Conservation (phyloP, 2,329 filamentous ascomycete species). For the Colletotrichum viniferum region DNA sequence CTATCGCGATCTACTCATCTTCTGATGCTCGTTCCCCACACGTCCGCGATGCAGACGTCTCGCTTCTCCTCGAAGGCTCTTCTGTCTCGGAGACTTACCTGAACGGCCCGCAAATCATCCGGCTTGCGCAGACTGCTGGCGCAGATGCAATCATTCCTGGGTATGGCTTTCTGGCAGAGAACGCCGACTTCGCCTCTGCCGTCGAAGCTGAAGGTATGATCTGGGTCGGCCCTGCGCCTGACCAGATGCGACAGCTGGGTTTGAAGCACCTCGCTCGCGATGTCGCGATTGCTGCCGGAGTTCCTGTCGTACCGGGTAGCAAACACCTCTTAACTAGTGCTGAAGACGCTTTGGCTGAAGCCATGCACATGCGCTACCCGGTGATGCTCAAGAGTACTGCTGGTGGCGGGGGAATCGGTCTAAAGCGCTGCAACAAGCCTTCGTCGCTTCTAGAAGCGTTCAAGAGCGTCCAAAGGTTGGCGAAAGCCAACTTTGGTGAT, state of each 20-base stretch:
- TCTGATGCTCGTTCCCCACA: conserved; percentile 69
- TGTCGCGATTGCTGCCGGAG: conserved; percentile 32
- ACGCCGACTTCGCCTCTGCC: conserved; percentile 61
- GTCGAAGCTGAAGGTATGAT: conserved; percentile 58
- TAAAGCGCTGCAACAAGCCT: conserved; percentile 38
- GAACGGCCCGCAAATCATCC: conserved; percentile 65
- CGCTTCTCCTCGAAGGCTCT: conserved; percentile 64
- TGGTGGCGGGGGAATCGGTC: conserved; percentile 50
- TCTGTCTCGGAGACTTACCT: conserved; percentile 59
- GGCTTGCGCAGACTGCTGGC: conserved; percentile 51
- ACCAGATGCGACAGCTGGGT: conserved; percentile 41
- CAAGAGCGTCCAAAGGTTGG: conserved; percentile 40
- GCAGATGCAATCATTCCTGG: conserved; percentile 68
- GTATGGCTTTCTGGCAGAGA: conserved; percentile 71
- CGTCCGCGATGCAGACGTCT: conserved; percentile 69
- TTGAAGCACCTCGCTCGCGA: conserved; percentile 41
- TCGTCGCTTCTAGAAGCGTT: conserved; percentile 35
- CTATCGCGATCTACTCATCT: conserved; percentile 72
- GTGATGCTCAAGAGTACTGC: conserved; percentile 54
- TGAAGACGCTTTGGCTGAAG: conserved; percentile 31
- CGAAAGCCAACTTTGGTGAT: conserved; percentile 45
- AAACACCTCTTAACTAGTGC: conserved; percentile 27
- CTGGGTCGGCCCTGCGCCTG: conserved; percentile 63
- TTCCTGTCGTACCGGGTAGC: conserved; percentile 39
- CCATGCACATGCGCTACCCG: conserved; percentile 37